Base-by-base conservation (phyloP, 139 green algal species). In the Dunaliella primolecta region DNA sequence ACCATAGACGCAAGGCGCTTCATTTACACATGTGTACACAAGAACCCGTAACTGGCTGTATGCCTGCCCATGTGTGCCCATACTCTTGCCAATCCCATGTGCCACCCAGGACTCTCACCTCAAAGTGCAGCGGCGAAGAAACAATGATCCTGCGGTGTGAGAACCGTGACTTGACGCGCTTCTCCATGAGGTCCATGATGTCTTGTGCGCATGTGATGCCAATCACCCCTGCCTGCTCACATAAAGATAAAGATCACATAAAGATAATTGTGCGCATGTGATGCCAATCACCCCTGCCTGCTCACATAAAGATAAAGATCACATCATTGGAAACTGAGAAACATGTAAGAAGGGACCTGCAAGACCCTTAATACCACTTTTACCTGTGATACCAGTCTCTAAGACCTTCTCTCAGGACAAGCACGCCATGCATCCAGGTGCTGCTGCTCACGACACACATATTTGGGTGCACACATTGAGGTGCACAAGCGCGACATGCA, bases 101-200 rank as follows among this genome's bases (percentile, higher is more conserved):
- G n/a, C n/a, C n/a, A n/a, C n/a, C 34, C 0, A 57, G 20, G 2
- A 27, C 2, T 2, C 75, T 25, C 24, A 32, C 83, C 74, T 31
- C 38, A 0, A 36, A 27, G 36, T 75, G 27, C 3, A 27, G 36
- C 1, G 27, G 38, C 29, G 23, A 0, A 24, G 87, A 86, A 33
- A 90, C 30, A 30, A 87, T 23, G 3, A 90, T 81, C 27, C 84
- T 90, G 31, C 91, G 86, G 86, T 95, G 89, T 36, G 86, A 92
- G 86, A 97, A 97, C 35, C 94, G 88, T 35, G 86, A 93, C 70
- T 91, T 90, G 84, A 97, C 94, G 3, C 95, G 89, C 86, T 98
- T 98, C 87, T 98, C 95, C 86, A 98, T 89, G 81, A 94, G 37
- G 24, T 96, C 90, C 81, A 95, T 84, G n/a, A 93, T 88, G 82